These are phyloP conservation scores for Epichloe sylvatica DNA, from an alignment of 2,329 filamentous ascomycete species.

Conservation along the genomic window DNA sequence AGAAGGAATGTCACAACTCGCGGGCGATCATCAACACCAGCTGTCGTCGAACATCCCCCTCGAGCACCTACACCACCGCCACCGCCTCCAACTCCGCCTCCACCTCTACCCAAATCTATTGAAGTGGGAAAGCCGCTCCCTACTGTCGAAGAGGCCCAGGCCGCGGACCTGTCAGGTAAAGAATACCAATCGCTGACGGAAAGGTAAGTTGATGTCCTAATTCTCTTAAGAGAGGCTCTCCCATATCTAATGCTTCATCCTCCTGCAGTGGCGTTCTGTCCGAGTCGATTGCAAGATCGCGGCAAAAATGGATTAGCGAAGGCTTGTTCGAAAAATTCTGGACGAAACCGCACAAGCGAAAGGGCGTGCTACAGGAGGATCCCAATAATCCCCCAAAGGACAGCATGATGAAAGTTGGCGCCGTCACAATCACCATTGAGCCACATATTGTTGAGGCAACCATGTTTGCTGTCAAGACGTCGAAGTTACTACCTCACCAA, in stretches of 20 bases:
- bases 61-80: conserved; percentile 20
- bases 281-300: conserved; percentile 60
- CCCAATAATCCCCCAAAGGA: conserved; percentile 55
- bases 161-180: conserved; percentile 43
- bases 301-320: conserved; percentile 56
- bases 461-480: conserved; percentile 57
- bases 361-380: conserved; percentile 49
- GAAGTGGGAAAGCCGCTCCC: conserved; percentile 55
- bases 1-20: conserved; percentile 44
- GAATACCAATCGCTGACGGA: conserved; percentile 64
- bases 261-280: conserved; percentile 52
- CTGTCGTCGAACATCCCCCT: conserved; percentile 19
- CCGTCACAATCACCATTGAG: conserved; percentile 61
- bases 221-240: neutral
- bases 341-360: conserved; percentile 57
- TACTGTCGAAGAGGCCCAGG: conserved; percentile 53
- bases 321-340: conserved; percentile 67
- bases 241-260: neutral
- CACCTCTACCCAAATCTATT: conserved; percentile 47
- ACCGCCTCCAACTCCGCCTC: conserved; percentile 24
- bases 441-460: conserved; percentile 68
- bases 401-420: conserved; percentile 59
- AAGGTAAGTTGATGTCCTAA: conserved; percentile 33
- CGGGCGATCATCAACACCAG: conserved; percentile 35
- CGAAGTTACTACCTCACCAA: conserved; percentile 31